Conservation (phyloP, 306 rosid genomes). For the Cicer cuneatum region DNA sequence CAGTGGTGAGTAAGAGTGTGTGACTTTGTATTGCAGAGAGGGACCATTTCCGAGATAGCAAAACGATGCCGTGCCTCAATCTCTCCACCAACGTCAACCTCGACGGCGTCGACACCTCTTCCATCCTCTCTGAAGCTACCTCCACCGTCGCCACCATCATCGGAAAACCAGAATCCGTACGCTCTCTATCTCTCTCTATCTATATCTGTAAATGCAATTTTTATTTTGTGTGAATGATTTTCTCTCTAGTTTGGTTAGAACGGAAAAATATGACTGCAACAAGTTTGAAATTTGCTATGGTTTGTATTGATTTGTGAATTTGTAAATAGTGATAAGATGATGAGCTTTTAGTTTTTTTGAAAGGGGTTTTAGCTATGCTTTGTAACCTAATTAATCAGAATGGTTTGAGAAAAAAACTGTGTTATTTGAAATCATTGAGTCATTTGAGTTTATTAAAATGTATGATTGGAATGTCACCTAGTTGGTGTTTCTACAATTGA, state of each 20-base stretch:
- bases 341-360: background rate
- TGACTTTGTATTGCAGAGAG: background rate
- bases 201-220: background rate
- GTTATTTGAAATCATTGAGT: background rate
- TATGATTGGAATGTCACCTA: background rate
- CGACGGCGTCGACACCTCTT: slow-evolving; percentile 82
- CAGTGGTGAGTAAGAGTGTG: background rate
- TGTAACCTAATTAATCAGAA: background rate
- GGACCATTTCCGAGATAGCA: background rate
- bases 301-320: background rate
- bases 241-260: slow-evolving; percentile 4
- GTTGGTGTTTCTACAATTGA: background rate
- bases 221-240: background rate
- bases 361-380: background rate
- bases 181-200: background rate
- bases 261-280: background rate
- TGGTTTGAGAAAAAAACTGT: background rate
- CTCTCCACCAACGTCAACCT: slow-evolving; percentile 78
- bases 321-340: background rate
- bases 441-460: background rate
- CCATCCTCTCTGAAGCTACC: slow-evolving; percentile 90
- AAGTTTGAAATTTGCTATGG: background rate
- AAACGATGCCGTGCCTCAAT: slow-evolving; percentile 90
- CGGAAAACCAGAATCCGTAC: slow-evolving; percentile 84
- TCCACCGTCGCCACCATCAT: slow-evolving; percentile 74